These are phyloP conservation scores for Aspergillus hancockii DNA, from an alignment of 495 filamentous ascomycete species.

Conservation along the genomic window DNA sequence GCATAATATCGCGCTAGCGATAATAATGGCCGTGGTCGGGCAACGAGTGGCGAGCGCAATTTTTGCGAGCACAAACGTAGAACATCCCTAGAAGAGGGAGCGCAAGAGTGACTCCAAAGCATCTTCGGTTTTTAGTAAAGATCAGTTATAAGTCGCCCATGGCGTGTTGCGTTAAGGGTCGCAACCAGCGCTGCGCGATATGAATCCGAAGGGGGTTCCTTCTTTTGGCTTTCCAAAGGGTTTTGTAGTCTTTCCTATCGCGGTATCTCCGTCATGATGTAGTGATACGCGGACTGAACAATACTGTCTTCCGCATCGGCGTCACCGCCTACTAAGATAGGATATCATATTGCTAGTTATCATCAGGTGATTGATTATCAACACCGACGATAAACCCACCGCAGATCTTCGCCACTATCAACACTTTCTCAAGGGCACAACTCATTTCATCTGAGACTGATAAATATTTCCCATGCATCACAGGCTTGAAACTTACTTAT, in stretches of 20 bases:
- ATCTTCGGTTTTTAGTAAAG: constrained; percentile 12
- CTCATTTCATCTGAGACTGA: not conserved
- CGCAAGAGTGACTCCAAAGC: constrained; percentile 33
- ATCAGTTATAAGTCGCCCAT: constrained; percentile 16
- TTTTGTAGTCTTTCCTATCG: constrained; percentile 29
- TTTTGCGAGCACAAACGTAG: constrained; percentile 30
- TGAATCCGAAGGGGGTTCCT: not conserved
- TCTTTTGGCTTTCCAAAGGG: not conserved
- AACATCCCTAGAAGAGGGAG: constrained; percentile 40
- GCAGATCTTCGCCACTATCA: constrained; percentile 9
- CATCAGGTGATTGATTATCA: constrained; percentile 13
- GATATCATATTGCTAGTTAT: constrained; percentile 11
- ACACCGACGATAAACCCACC: constrained; percentile 13
- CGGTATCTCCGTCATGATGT: constrained; percentile 32
- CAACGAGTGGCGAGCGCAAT: constrained; percentile 25
- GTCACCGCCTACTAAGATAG: constrained; percentile 29
- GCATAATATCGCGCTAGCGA: constrained; percentile 24
- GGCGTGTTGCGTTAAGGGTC: constrained; percentile 22
- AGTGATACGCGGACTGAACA: constrained; percentile 20
- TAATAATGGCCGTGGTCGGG: constrained; percentile 22
- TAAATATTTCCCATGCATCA: not conserved
- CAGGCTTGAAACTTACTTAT: not conserved
- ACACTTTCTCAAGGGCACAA: not conserved
- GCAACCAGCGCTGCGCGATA: constrained; percentile 21
- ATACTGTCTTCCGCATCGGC: constrained; percentile 12